Evolutionary conservation across 2,329 filamentous ascomycete genomes (phyloP).

Genomic region (Cladosporium sp.): DNA sequence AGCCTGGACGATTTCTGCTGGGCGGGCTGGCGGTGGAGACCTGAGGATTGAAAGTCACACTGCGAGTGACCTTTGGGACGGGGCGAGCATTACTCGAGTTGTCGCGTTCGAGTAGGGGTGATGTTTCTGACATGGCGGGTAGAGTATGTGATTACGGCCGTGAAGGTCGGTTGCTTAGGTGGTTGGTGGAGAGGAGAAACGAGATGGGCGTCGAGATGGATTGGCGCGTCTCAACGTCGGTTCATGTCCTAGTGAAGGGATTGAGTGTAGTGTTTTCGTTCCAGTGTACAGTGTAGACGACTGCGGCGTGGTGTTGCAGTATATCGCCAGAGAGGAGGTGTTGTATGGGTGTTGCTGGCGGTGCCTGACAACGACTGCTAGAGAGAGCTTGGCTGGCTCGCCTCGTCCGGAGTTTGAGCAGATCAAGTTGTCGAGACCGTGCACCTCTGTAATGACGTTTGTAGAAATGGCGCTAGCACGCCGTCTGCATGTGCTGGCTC

Average conservation of each 20-base stretch:
- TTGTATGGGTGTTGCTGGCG: not conserved
- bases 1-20: slow-evolving; percentile 35
- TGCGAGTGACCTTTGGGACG: slow-evolving; percentile 52
- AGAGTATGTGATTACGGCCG: not conserved
- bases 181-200: not conserved
- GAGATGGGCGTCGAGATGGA: not conserved
- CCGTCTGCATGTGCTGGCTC: not conserved
- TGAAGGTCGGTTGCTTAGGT: not conserved
- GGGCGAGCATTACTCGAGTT: not conserved
- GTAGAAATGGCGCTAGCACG: not conserved
- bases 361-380: not conserved
- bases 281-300: not conserved
- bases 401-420: slow-evolving; percentile 2
- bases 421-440: slow-evolving; percentile 5
- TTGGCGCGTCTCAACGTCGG: not conserved
- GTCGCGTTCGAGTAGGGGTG: slow-evolving; percentile 2
- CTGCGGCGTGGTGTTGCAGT: not conserved
- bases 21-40: slow-evolving; percentile 49
- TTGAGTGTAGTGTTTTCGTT: not conserved
- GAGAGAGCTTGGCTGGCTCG: slow-evolving; percentile 7
- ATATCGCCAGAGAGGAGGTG: not conserved
- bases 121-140: slow-evolving; percentile 16
- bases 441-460: slow-evolving; percentile 5
- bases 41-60: slow-evolving; percentile 73
- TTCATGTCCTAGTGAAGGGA: not conserved